A percentile compares a stretch with the other conserved stretches of the same genome.
phyloP scores from a whole-genome alignment of 805 yeast species.

The Candida silvicultrix region DNA sequence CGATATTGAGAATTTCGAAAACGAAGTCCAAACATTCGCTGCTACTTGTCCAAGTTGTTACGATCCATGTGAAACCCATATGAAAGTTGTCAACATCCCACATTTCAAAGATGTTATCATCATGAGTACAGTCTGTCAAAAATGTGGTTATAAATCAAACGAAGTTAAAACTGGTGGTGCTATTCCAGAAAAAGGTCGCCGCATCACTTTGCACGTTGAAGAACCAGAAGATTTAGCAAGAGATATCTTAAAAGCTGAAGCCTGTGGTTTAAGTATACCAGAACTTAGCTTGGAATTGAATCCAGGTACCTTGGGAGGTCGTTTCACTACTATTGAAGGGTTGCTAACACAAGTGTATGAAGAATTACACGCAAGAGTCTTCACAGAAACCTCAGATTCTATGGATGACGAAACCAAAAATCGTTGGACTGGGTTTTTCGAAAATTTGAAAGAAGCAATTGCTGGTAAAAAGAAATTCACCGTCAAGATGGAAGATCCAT shows the following conservation, averaged over 20 bases:
- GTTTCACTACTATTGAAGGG: slow-evolving; percentile 97
- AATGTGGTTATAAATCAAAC: slow-evolving; percentile 93
- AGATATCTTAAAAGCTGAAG: slow-evolving; percentile 91
- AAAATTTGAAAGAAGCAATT: slow-evolving; percentile 66
- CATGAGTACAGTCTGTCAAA: slow-evolving; percentile 90
- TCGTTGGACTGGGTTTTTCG: slow-evolving; percentile 83
- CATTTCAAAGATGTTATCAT: slow-evolving; percentile 96
- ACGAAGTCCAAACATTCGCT: slow-evolving; percentile 88
- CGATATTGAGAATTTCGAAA: slow-evolving; percentile 77
- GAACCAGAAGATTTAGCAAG: slow-evolving; percentile 88
- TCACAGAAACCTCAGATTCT: slow-evolving; percentile 81
- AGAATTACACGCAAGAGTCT: slow-evolving; percentile 81
- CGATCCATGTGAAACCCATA: slow-evolving; percentile 80
- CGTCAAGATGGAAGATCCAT: slow-evolving; percentile 85
- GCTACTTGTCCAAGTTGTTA: slow-evolving; percentile 92
- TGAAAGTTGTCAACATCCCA: slow-evolving; percentile 95
- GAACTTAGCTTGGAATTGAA: slow-evolving; percentile 87
- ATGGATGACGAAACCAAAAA: slow-evolving; percentile 73
- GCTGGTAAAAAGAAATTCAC: slow-evolving; percentile 82
- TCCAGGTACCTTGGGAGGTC: slow-evolving; percentile 96
- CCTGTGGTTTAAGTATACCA: slow-evolving; percentile 81
- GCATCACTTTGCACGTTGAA: slow-evolving; percentile 63
- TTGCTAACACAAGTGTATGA: slow-evolving; percentile 82
- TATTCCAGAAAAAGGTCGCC: slow-evolving; percentile 80
- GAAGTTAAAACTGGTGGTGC: slow-evolving; percentile 99